Evolutionary conservation across 2,329 filamentous ascomycete species (phyloP).

Genomic region (Zymoseptoria crescenta): DNA sequence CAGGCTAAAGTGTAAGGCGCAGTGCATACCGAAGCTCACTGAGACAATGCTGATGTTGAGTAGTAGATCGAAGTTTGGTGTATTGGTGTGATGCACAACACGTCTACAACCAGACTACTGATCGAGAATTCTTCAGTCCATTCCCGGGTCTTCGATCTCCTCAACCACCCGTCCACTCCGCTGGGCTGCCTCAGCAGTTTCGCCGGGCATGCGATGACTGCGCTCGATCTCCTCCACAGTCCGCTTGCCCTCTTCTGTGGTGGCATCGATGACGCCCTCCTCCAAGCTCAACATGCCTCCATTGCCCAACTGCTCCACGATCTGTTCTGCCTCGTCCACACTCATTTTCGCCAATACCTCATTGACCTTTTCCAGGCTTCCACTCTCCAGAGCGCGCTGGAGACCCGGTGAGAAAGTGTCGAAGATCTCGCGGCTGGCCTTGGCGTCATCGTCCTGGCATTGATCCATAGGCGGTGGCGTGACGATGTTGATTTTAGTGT

Average conservation of each 20-base stretch:
- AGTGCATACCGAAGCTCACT: too few species aligned
- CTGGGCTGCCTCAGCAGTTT: slow-evolving; percentile 29
- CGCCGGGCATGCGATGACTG: slow-evolving; percentile 77
- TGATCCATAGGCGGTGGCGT: slow-evolving; percentile 73
- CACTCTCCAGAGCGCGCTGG: slow-evolving; percentile 74
- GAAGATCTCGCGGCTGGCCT: slow-evolving; percentile 65
- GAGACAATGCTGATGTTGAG: neutral
- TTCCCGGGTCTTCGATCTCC: slow-evolving; percentile 44
- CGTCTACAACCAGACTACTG: neutral
- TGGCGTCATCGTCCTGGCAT: slow-evolving; percentile 53
- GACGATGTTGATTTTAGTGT: slow-evolving; percentile 84
- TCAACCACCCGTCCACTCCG: slow-evolving; percentile 30
- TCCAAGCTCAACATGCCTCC: slow-evolving; percentile 86
- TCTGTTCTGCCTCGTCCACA: slow-evolving; percentile 76
- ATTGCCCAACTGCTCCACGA: slow-evolving; percentile 72
- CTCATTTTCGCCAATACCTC: slow-evolving; percentile 82
- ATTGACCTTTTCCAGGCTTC: slow-evolving; percentile 82
- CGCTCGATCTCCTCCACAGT: slow-evolving; percentile 38
- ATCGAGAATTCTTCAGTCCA: slow-evolving; percentile 16
- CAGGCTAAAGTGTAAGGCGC: neutral
- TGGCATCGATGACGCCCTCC: slow-evolving; percentile 90
- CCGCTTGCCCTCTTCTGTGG: slow-evolving; percentile 32
- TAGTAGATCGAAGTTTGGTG: neutral
- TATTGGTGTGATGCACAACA: neutral
- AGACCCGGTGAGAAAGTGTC: slow-evolving; percentile 76